Conservation (phyloP, 345 rosid genomes). For the Brassica napus region Da-Ae NC_063444.1:3621501-3622000, state of each 20-base stretch:
- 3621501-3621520: background rate
- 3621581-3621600: slow-evolving; percentile 99
- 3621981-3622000: slow-evolving; percentile 31
- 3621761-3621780: slow-evolving; percentile 1
- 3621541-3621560: slow-evolving; percentile 55
- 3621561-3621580: slow-evolving; percentile 95
- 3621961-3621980: slow-evolving; percentile 28
- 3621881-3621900: background rate
- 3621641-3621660: slow-evolving; percentile 95
- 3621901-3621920: background rate
- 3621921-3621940: background rate
- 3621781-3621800: background rate
- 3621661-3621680: slow-evolving; percentile 78
- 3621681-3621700: slow-evolving; percentile 70
- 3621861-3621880: background rate
- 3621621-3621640: slow-evolving; percentile 88
- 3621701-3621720: slow-evolving; percentile 32
- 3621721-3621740: slow-evolving; percentile 16
- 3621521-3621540: background rate
- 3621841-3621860: slow-evolving; percentile 1
- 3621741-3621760: slow-evolving; percentile 36
- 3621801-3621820: background rate
- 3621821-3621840: background rate
- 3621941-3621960: slow-evolving; percentile 12
- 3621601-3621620: slow-evolving; percentile 98